These are phyloP conservation scores for Mesotaenium endlicherianum DNA, from an alignment of 139 green algal species.

Conservation along the genomic window DNA sequence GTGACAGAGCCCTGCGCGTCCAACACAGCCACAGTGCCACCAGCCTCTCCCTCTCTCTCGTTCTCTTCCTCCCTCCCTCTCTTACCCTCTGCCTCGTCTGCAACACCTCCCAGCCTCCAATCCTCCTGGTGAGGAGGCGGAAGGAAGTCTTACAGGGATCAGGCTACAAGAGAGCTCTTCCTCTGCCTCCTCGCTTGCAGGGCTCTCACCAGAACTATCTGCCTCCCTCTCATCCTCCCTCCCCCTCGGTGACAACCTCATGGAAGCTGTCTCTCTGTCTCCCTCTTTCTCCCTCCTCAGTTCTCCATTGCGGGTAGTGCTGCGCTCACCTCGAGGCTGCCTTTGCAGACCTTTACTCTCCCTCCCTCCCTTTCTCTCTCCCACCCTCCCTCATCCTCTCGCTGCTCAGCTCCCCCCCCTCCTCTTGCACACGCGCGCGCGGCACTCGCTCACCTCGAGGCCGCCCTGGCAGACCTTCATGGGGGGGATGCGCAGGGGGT, in stretches of 20 bases:
- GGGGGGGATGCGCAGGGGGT: constrained; percentile 14
- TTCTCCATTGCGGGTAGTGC: neutral
- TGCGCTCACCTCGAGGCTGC: neutral
- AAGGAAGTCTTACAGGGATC: no score
- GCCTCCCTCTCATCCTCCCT: no score
- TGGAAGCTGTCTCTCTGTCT: neutral
- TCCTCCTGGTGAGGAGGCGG: no score
- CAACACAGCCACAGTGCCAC: no score
- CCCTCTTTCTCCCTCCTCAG: neutral
- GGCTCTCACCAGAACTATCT: no score
- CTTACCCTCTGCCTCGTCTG: no score
- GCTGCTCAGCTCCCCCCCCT: neutral
- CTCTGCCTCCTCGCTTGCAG: no score
- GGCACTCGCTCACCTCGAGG: neutral
- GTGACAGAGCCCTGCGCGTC: no score
- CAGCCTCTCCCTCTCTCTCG: neutral
- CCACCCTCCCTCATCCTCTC: neutral
- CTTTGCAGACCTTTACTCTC: neutral
- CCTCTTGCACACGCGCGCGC: neutral
- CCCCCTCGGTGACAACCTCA: no score
- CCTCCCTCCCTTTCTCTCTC: neutral
- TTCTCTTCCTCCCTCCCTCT: neutral
- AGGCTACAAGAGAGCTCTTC: no score
- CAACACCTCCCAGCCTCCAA: no score
- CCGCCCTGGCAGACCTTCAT: neutral